Evolutionary conservation across 129 eudicot genomes (phyloP).

Genomic region (Flaveria robusta): DNA sequence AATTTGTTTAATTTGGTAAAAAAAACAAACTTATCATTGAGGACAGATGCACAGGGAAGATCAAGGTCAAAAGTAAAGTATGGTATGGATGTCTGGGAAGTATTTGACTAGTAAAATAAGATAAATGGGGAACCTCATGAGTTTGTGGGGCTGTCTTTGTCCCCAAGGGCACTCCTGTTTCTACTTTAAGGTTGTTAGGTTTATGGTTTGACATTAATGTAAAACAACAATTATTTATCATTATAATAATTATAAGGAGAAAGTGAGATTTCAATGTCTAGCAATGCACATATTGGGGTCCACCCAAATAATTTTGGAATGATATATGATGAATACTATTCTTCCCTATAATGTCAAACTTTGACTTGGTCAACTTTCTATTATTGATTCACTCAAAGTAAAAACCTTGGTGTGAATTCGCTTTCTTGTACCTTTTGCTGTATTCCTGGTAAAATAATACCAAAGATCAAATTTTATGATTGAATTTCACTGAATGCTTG

Average conservation of each 20-base stretch:
- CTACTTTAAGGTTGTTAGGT: constrained; percentile 40
- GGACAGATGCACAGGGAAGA: constrained; percentile 15
- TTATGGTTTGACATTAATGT: constrained; percentile 44
- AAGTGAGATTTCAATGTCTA: constrained; percentile 30
- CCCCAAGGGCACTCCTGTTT: constrained; percentile 38
- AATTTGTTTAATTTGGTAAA: constrained; percentile 4
- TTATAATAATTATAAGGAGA: constrained; percentile 17
- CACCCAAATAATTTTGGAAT: constrained; percentile 51
- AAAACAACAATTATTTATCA: constrained; percentile 36
- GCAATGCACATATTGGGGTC: constrained; percentile 29
- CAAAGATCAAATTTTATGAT: constrained; percentile 17
- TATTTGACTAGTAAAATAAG: constrained; percentile 39
- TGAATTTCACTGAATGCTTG: background rate
- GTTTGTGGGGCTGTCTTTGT: constrained; percentile 51
- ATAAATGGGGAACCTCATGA: constrained; percentile 47
- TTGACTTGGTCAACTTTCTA: constrained; percentile 39
- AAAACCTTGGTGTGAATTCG: constrained; percentile 34
- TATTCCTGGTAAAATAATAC: constrained; percentile 28
- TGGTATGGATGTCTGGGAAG: constrained; percentile 40
- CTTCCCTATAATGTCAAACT: constrained; percentile 35
- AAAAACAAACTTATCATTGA: constrained; percentile 31
- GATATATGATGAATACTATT: constrained; percentile 36
- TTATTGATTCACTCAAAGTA: constrained; percentile 25
- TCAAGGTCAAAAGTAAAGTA: constrained; percentile 40
- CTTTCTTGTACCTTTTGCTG: constrained; percentile 39